phyloP scores from a whole-genome alignment of 1,284 basidiomycete species.

The Fomes fomentarius region DNA sequence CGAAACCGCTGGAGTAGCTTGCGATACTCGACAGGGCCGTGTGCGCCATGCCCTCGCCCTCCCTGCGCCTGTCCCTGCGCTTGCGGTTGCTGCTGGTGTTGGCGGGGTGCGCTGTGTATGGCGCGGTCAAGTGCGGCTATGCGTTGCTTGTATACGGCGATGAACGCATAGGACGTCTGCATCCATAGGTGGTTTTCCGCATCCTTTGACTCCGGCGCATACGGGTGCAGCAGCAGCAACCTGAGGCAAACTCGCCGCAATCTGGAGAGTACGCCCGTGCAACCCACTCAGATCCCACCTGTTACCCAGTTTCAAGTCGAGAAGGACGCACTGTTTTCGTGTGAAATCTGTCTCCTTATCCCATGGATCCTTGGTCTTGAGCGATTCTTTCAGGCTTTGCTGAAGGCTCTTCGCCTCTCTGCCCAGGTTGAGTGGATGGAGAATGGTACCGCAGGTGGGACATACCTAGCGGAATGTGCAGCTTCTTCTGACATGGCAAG shows the following conservation, averaged over 20 bases:
- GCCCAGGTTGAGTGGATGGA: conserved; percentile 9
- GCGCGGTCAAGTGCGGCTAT: conserved; percentile 70
- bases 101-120: conserved; percentile 49
- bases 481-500: conserved; percentile 32
- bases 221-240: conserved; percentile 76
- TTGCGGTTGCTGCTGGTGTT: conserved; percentile 41
- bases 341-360: conserved; percentile 84
- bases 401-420: conserved; percentile 76
- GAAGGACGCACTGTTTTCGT: conserved; percentile 72
- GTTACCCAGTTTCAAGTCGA: neutral
- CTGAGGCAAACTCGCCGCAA: conserved; percentile 77
- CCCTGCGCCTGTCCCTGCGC: conserved; percentile 23
- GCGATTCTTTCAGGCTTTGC: conserved; percentile 67
- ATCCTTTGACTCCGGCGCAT: conserved; percentile 77
- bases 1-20: conserved; percentile 88
- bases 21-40: conserved; percentile 77
- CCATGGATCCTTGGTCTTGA: conserved; percentile 77
- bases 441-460: neutral
- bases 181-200: conserved; percentile 89
- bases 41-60: conserved; percentile 37
- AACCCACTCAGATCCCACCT: conserved; percentile 8
- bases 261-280: conserved; percentile 43
- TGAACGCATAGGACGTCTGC: conserved; percentile 89
- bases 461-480: conserved; percentile 29
- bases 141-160: conserved; percentile 80